Evolutionary conservation across 345 rosid genomes (phyloP), one percentile per base, ranked within the genome.

Genomic region (Euphorbia tirucalli): DNA sequence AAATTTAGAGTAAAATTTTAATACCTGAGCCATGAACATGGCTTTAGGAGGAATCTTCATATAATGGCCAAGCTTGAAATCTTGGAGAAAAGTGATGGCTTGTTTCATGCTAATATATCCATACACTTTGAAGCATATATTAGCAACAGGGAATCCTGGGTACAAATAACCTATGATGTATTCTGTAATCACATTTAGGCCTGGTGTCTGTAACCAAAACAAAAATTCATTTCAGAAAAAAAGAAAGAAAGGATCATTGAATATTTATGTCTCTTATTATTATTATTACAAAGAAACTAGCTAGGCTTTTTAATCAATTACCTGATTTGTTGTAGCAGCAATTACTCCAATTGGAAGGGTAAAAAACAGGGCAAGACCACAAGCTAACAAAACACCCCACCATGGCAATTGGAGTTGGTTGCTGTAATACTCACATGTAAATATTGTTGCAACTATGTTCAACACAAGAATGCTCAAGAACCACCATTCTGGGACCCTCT

Each of bases 351-450:
- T 76, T 22, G 97, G 97, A 70, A 91, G 91, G 61, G 97, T 91
- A 86, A 93, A 93, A 65, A 87, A 80, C 24, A 93, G 24, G 43
- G 96, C 96, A n/a, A 91, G 78, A 69, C 69, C 82, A 16, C 98
- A 90, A 11, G 96, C 98, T 35, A 93, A 80, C 81, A 91, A 39
- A 60, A 91, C 77, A 30, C 93, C 97, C 98, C 97, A 93, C 92
- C 90, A 90, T 0, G 90, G 96, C 55, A 91, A 77, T 76, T 93
- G 97, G 66, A 93, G 96, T 70, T 91, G 91, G 68, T 80, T 82
- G 11, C 66, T 84, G 81, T 83, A 87, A 74, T 87, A 87, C 66
- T 89, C 83, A 44, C 93, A 88, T 8, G 79, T 70, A 66, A 77
- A 85, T 32, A 91, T 58, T 6, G 91, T 79, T 32, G 85, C 79